Percentiles rank a stretch among this genome's conserved stretches.
Conservation (phyloP, 1,284 basidiomycete genomes). For the Pyrrhoderma lamaoense region DNA sequence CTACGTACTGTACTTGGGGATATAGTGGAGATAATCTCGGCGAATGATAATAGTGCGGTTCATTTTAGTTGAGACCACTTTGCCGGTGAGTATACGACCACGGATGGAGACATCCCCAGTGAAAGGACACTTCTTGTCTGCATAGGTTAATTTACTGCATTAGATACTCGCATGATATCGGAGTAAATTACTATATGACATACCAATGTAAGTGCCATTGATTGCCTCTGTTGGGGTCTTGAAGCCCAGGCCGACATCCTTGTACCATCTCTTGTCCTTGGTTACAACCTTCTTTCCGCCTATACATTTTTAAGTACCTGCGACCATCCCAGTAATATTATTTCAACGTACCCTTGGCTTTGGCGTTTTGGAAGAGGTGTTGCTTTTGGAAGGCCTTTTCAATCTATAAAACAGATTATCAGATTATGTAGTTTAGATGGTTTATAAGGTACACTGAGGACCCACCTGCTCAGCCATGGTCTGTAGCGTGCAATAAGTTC, state of each 20-base stretch:
- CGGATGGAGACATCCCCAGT: constrained; percentile 95
- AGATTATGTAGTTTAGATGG: no score
- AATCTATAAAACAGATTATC: constrained; percentile 41
- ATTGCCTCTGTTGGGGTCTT: constrained; percentile 97
- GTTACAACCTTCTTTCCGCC: constrained; percentile 86
- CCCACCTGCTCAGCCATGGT: constrained; percentile 63
- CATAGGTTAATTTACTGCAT: background rate
- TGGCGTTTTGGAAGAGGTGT: constrained; percentile 96
- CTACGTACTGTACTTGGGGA: constrained; percentile 92
- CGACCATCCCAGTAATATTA: background rate
- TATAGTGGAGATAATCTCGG: constrained; percentile 97
- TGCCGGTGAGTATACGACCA: constrained; percentile 97
- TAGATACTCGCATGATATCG: background rate
- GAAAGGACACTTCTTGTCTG: constrained; percentile 99
- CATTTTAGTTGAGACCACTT: constrained; percentile 99
- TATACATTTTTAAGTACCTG: constrained; percentile 27
- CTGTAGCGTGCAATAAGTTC: constrained; percentile 13
- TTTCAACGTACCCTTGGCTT: constrained; percentile 73
- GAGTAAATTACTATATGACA: constrained; percentile 27
- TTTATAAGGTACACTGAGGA: no score
- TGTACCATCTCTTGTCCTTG: constrained; percentile 98
- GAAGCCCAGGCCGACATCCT: constrained; percentile 96
- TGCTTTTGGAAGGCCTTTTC: constrained; percentile 98
- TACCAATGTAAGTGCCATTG: constrained; percentile 94
- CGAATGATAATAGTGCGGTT: constrained; percentile 98